Percentiles rank a stretch among this genome's conserved stretches.
These are phyloP conservation scores for Nepenthes gracilis DNA, from an alignment of 148 eudicot genomes.

Conservation along the genomic window DNA sequence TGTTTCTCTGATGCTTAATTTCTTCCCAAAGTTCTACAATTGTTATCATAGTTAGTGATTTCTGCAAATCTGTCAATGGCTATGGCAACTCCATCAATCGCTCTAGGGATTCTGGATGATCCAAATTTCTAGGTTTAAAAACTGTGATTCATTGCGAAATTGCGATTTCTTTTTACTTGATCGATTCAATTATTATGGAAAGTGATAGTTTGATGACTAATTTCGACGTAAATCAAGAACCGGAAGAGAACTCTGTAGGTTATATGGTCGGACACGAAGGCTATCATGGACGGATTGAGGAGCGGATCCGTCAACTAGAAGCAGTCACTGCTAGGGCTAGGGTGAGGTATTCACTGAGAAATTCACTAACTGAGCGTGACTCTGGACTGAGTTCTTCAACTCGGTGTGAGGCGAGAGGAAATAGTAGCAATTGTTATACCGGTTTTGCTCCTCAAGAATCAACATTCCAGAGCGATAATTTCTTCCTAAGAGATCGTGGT, in stretches of 20 bases:
- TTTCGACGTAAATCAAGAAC: constrained; percentile 51
- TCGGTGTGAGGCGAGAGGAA: background rate
- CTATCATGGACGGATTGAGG: constrained; percentile 32
- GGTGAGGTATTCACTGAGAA: constrained; percentile 10
- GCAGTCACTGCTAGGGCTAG: constrained; percentile 41
- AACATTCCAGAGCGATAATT: constrained; percentile 11
- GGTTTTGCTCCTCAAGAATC: background rate
- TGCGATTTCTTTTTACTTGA: no score
- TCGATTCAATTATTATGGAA: background rate
- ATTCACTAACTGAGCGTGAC: background rate
- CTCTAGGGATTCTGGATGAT: no score
- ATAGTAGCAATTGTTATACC: background rate
- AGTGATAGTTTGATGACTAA: constrained; percentile 11
- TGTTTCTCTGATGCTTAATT: no score
- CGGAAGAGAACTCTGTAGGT: constrained; percentile 14
- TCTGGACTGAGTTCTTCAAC: background rate
- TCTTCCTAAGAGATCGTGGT: constrained; percentile 13
- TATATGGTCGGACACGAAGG: constrained; percentile 21
- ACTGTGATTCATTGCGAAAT: no score
- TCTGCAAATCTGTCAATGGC: no score
- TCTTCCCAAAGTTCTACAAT: no score
- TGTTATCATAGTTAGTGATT: no score
- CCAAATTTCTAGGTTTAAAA: no score
- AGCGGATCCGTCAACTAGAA: constrained; percentile 55
- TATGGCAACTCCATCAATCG: no score